Evolutionary conservation across 2,329 filamentous ascomycete genomes (phyloP).

Genomic region (Mariannaea sp.): DNA sequence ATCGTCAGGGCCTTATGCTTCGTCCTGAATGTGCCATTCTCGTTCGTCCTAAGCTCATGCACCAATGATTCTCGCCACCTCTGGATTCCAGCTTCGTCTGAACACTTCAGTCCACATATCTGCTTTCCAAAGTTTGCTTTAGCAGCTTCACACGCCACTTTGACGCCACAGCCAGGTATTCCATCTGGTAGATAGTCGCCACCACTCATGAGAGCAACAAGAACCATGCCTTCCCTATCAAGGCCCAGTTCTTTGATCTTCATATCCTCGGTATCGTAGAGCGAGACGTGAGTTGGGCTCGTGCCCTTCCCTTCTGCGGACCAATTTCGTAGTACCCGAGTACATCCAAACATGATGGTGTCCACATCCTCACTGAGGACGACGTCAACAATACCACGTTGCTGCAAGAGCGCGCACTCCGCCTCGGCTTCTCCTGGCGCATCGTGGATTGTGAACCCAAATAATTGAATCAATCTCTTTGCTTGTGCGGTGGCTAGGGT

Average conservation of each 20-base stretch:
- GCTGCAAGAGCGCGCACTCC: constrained; percentile 87
- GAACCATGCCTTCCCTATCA: constrained; percentile 86
- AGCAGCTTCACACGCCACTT: constrained; percentile 87
- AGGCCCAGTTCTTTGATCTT: constrained; percentile 60
- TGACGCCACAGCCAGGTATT: constrained; percentile 84
- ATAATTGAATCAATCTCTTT: constrained; percentile 81
- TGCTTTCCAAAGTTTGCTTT: constrained; percentile 82
- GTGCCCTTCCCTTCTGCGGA: constrained; percentile 70
- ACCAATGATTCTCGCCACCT: constrained; percentile 74
- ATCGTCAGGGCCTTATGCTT: constrained; percentile 76
- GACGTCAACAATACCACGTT: constrained; percentile 82
- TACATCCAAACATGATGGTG: constrained; percentile 95
- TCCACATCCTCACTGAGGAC: constrained; percentile 97
- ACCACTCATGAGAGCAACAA: constrained; percentile 92
- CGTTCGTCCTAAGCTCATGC: constrained; percentile 81
- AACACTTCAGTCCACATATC: constrained; percentile 67
- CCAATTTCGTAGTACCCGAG: constrained; percentile 79
- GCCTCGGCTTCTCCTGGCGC: constrained; percentile 96
- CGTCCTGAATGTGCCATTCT: constrained; percentile 77
- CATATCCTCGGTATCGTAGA: constrained; percentile 71
- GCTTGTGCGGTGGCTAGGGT: constrained; percentile 74
- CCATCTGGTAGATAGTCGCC: constrained; percentile 93
- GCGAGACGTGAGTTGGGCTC: constrained; percentile 80
- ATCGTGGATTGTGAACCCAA: constrained; percentile 82
- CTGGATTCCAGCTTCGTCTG: constrained; percentile 62